Evolutionary conservation across 2,329 filamentous ascomycete genomes (phyloP).

Genomic region (Xylaria sp.): DNA sequence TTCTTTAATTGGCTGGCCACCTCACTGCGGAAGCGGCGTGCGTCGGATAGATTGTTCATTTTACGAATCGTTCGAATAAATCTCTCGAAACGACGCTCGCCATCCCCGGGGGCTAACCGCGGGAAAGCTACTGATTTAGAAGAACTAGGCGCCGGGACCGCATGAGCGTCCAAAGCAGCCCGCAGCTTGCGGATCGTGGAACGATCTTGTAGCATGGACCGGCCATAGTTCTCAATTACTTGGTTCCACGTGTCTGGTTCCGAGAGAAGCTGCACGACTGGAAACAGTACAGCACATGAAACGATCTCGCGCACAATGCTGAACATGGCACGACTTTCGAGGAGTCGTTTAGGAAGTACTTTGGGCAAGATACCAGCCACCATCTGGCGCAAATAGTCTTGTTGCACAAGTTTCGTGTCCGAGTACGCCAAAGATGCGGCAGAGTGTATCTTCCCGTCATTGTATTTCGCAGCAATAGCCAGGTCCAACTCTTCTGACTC

Average conservation of each 20-base stretch:
- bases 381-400: conserved; percentile 86
- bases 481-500: conserved; percentile 96
- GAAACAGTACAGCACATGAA: conserved; percentile 89
- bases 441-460: conserved; percentile 85
- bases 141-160: conserved; percentile 78
- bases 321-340: conserved; percentile 82
- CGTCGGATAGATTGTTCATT: conserved; percentile 91
- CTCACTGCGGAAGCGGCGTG: conserved; percentile 89
- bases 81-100: conserved; percentile 91
- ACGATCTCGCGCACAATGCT: conserved; percentile 89
- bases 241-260: conserved; percentile 99
- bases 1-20: conserved; percentile 91
- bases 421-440: conserved; percentile 86
- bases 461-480: conserved; percentile 94
- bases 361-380: conserved; percentile 77
- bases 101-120: conserved; percentile 82
- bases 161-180: conserved; percentile 92
- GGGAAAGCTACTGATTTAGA: conserved; percentile 77
- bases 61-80: conserved; percentile 91
- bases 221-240: conserved; percentile 87
- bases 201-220: conserved; percentile 89
- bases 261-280: conserved; percentile 80
- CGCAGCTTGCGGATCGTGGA: conserved; percentile 93
- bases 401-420: conserved; percentile 85
- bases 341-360: conserved; percentile 77